Base-by-base conservation (phyloP, 768 basidiomycete genomes). In the Cyclocybe cylindracea region DNA sequence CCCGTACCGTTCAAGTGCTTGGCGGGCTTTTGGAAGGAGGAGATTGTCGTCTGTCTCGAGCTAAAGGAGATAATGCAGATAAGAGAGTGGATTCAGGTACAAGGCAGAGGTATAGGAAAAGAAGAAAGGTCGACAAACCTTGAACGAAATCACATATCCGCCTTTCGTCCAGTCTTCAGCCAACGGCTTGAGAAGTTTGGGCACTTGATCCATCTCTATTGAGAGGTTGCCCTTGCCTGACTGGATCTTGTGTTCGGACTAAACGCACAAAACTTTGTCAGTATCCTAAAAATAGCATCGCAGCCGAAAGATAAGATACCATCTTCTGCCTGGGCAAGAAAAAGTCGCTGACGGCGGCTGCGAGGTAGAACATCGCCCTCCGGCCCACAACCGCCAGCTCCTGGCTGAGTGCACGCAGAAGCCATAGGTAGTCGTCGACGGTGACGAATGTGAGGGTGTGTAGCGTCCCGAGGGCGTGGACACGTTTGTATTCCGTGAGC, bases 161-260 rank as follows among this genome's bases (percentile, higher is more conserved):
- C 90, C 84, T 6, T 79, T 84, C 1, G 85, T 88, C 96, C 97
- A 99, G 66, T 98, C 93, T 40, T 89, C 85, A 6, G 98, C 94
- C 72, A 99, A 76, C 0, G 94, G 89, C 67, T 91, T 90, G 41
- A 99, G 74, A 34, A 98, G 87, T 70, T 99, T 99, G 7, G 97
- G 97, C 0, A 98, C 95, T 67, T 98, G 94, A 64, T 99, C 97
- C 97, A 98, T 99, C 69, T 98, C 95, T 50, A 98, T 90, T 41
- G 84, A 82, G 19, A 98, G 74, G 58, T 87, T 95, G 1, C 95
- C 96, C 65, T 96, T 94, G 29, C 92, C 91, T 1, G 94, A 97
- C 64, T 98, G 96, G 35, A 99, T 98, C 74, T 99, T 99, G 73
- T 99, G 97, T 70, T 93, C 94, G 1, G 93, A 89, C 96, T 97